Percentiles rank a stretch among this genome's conserved stretches.
These are phyloP conservation scores for Davidsoniella virescens DNA, from an alignment of 2,329 filamentous ascomycete genomes.

Conservation along the genomic window DNA sequence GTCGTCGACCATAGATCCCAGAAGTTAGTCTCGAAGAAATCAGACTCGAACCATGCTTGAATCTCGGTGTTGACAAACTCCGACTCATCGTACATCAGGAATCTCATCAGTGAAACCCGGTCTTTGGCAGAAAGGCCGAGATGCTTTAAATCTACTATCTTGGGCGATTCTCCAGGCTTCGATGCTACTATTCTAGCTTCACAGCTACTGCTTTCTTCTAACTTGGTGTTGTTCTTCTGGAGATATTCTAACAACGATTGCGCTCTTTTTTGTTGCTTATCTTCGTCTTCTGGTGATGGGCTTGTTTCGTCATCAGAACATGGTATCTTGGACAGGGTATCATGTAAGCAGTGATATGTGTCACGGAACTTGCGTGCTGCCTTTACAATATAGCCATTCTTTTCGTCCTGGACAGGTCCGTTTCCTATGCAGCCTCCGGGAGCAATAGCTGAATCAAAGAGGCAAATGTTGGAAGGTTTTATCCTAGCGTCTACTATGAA, in stretches of 20 bases:
- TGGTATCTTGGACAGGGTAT: slow-evolving; percentile 14
- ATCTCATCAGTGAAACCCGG: slow-evolving; percentile 17
- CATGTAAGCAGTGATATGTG: slow-evolving; percentile 20
- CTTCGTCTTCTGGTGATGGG: background rate
- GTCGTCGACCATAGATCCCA: slow-evolving; percentile 24
- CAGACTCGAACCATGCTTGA: slow-evolving; percentile 13
- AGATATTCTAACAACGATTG: slow-evolving; percentile 11
- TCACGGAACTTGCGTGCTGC: slow-evolving; percentile 21
- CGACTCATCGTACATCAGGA: slow-evolving; percentile 19
- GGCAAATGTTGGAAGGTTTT: slow-evolving; percentile 20
- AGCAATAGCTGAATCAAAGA: slow-evolving; percentile 19
- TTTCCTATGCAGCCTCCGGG: slow-evolving; percentile 20
- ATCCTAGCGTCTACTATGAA: slow-evolving; percentile 22
- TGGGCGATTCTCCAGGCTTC: background rate
- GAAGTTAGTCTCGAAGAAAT: slow-evolving; percentile 23
- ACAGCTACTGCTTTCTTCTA: background rate
- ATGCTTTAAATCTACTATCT: slow-evolving; percentile 5
- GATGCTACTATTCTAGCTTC: slow-evolving; percentile 7
- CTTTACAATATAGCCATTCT: slow-evolving; percentile 22
- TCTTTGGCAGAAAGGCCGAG: slow-evolving; percentile 11
- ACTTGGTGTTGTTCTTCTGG: slow-evolving; percentile 3
- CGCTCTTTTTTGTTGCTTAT: background rate
- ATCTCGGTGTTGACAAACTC: slow-evolving; percentile 19
- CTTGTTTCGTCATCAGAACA: background rate
- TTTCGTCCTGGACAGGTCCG: slow-evolving; percentile 16